phyloP scores from a whole-genome alignment of 495 filamentous ascomycete species.

The Tirmania nivea region DNA sequence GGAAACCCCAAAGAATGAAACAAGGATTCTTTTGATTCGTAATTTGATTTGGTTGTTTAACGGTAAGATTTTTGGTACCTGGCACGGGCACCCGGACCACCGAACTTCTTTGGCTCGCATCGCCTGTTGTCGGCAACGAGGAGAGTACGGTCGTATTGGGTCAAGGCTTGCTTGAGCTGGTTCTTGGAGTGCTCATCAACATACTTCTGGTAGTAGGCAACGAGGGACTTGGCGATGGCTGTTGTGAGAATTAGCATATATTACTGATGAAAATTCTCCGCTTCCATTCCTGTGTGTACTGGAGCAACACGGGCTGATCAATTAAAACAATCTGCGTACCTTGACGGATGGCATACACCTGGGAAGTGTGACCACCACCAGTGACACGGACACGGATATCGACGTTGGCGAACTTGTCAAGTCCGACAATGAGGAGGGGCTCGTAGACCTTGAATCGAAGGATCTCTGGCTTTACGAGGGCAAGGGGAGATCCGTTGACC shows the following conservation, averaged over 20 bases:
- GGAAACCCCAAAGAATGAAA: too few relatives aligned
- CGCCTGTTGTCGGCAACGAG: constrained; percentile 94
- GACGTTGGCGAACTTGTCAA: constrained; percentile 88
- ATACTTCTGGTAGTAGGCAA: constrained; percentile 99
- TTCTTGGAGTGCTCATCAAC: constrained; percentile 99
- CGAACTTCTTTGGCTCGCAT: constrained; percentile 85
- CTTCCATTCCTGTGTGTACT: too few relatives aligned
- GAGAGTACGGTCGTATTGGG: constrained; percentile 86
- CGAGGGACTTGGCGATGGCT: constrained; percentile 90
- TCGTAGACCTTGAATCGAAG: constrained; percentile 99
- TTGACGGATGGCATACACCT: constrained; percentile 97
- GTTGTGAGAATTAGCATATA: background rate
- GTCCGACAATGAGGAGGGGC: constrained; percentile 83
- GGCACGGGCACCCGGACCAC: constrained; percentile 77
- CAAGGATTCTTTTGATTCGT: too few relatives aligned
- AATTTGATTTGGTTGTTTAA: constrained; percentile 21
- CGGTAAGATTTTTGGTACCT: constrained; percentile 83
- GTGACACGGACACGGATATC: constrained; percentile 94
- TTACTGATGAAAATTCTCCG: background rate
- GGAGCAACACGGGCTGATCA: too few relatives aligned
- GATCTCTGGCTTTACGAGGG: constrained; percentile 83
- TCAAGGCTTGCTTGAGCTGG: constrained; percentile 82
- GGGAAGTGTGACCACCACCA: constrained; percentile 94
- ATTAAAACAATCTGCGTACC: background rate
- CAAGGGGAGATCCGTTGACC: constrained; percentile 92